phyloP scores from a whole-genome alignment of 257 asterid species.

The Ilex aquifolium region DNA sequence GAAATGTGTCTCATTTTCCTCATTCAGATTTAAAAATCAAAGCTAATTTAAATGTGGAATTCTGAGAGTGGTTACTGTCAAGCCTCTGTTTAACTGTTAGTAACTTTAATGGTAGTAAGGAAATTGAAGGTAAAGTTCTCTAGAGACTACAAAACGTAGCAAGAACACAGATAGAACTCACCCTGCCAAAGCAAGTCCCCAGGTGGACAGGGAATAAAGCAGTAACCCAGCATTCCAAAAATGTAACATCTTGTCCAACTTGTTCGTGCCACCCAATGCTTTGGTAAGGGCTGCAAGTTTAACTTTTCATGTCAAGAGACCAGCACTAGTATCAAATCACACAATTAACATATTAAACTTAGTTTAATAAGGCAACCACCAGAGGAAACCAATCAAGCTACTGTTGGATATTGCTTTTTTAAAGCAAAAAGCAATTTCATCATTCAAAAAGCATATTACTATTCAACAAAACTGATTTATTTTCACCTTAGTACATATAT shows the following conservation, averaged over 20 bases:
- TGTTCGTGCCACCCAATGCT: slow-evolving; percentile 63
- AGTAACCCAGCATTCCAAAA: slow-evolving; percentile 83
- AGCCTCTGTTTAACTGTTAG: neutral
- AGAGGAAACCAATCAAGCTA: neutral
- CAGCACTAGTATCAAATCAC: neutral
- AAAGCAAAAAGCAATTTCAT: too few species aligned
- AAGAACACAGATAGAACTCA: slow-evolving; percentile 16
- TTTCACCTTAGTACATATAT: too few species aligned
- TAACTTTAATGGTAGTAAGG: neutral
- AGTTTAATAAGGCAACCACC: neutral
- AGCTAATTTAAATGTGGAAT: too few species aligned
- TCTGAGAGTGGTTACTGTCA: too few species aligned
- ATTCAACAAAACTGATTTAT: too few species aligned
- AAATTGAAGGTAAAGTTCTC: neutral
- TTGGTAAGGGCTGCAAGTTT: slow-evolving; percentile 57
- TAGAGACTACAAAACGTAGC: neutral
- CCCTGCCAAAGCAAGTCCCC: slow-evolving; percentile 96
- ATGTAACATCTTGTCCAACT: slow-evolving; percentile 65
- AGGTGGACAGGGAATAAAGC: slow-evolving; percentile 72
- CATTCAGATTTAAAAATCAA: too few species aligned
- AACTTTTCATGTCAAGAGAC: neutral
- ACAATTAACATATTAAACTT: neutral
- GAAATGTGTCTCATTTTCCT: too few species aligned
- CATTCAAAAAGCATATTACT: too few species aligned
- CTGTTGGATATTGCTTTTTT: too few species aligned